These are phyloP conservation scores for Cucurbitaria berberidis DNA, from an alignment of 2,329 filamentous ascomycete genomes.

Conservation along the genomic window DNA sequence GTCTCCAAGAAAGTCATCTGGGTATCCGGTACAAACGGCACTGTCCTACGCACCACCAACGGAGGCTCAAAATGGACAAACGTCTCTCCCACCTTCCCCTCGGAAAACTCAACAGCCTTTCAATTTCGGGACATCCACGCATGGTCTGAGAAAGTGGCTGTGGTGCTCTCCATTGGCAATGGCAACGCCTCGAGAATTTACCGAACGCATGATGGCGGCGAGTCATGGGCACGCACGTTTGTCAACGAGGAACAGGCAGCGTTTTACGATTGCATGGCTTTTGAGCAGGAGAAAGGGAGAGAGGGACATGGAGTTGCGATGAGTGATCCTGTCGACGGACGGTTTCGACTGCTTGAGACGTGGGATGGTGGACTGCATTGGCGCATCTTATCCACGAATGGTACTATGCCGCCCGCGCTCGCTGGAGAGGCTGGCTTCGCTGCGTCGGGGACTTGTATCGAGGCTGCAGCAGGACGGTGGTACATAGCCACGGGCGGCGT, in stretches of 20 bases:
- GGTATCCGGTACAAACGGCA: conserved; percentile 37
- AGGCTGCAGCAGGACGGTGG: conserved; percentile 34
- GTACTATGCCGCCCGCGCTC: conserved; percentile 26
- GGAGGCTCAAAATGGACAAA: conserved; percentile 31
- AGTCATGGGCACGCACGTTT: conserved; percentile 30
- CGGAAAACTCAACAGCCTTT: conserved; percentile 27
- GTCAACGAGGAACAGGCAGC: conserved; percentile 31
- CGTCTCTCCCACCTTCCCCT: conserved; percentile 27
- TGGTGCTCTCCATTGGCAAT: conserved; percentile 34
- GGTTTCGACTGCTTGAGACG: conserved; percentile 37
- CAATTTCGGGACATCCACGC: conserved; percentile 40
- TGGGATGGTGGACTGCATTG: conserved; percentile 32
- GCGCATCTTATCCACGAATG: conserved; percentile 15
- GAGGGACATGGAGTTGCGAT: conserved; percentile 29
- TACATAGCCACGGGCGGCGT: conserved; percentile 37
- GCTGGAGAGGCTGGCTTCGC: conserved; percentile 34
- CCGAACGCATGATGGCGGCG: conserved; percentile 27
- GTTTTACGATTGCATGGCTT: conserved; percentile 41
- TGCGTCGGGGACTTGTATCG: conserved; percentile 36
- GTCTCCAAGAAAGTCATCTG: conserved; percentile 26
- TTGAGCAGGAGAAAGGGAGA: conserved; percentile 22
- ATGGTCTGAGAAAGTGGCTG: conserved; percentile 24
- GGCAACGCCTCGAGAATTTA: conserved; percentile 35
- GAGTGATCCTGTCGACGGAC: conserved; percentile 38
- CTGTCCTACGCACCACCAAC: conserved; percentile 33